Conservation (phyloP, 441 rosid genomes). For the Populus hybrid region DNA sequence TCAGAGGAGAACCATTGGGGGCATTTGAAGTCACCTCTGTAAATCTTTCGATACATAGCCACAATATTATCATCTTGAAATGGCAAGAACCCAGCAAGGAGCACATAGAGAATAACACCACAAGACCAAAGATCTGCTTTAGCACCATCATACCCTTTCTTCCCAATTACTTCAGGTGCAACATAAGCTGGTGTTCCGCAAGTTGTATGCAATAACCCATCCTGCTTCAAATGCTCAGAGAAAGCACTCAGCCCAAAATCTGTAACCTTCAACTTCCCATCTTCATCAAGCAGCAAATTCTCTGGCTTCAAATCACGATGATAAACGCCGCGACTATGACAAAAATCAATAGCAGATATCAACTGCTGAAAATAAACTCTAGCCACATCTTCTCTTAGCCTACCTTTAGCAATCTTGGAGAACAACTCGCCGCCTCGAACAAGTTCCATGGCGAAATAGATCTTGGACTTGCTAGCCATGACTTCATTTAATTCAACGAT, state of each 20-base stretch:
- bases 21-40: slow-evolving; percentile 82
- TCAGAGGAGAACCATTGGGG: slow-evolving; percentile 87
- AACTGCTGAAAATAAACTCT: slow-evolving; percentile 75
- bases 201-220: slow-evolving; percentile 72
- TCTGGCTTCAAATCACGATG: slow-evolving; percentile 88
- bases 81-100: slow-evolving; percentile 79
- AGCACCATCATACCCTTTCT: slow-evolving; percentile 67
- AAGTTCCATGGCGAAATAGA: slow-evolving; percentile 91
- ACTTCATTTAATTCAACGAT: slow-evolving; percentile 87
- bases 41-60: slow-evolving; percentile 77
- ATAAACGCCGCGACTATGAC: slow-evolving; percentile 85
- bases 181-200: slow-evolving; percentile 92
- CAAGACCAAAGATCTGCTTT: slow-evolving; percentile 91
- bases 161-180: slow-evolving; percentile 71
- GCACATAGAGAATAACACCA: slow-evolving; percentile 80
- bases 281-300: slow-evolving; percentile 70
- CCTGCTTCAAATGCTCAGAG: slow-evolving; percentile 70
- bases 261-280: slow-evolving; percentile 72
- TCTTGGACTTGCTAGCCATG: slow-evolving; percentile 88
- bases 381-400: slow-evolving; percentile 61
- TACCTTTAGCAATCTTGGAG: slow-evolving; percentile 61
- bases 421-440: too few relatives aligned
- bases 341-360: slow-evolving; percentile 79
- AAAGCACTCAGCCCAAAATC: slow-evolving; percentile 79
- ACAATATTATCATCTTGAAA: slow-evolving; percentile 81